A percentile compares a stretch with the other conserved stretches of the same genome.
Evolutionary conservation across 345 rosid genomes (phyloP).

Genomic region (Carallia pectinifolia): DNA sequence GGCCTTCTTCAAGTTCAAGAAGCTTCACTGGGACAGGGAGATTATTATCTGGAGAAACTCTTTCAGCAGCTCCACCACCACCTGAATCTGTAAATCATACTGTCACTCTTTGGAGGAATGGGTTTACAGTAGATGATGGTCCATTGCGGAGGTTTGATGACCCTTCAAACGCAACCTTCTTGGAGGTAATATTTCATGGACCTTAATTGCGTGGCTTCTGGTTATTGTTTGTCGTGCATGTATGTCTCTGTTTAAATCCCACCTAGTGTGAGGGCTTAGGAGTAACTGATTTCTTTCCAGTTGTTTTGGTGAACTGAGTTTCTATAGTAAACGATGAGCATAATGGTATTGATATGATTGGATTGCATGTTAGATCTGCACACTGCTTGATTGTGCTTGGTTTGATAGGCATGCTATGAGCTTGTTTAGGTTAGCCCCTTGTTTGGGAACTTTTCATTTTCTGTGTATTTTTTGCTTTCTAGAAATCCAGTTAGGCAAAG

Average conservation of each 20-base stretch:
- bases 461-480: not conserved
- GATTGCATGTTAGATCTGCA: not conserved
- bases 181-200: constrained; percentile 54
- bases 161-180: constrained; percentile 69
- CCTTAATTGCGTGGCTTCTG: not conserved
- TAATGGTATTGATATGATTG: not conserved
- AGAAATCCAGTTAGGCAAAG: not conserved
- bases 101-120: constrained; percentile 84
- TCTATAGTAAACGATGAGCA: not conserved
- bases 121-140: constrained; percentile 90
- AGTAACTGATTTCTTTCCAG: not conserved
- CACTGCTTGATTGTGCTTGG: too few species aligned
- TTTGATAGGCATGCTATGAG: too few species aligned
- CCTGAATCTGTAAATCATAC: constrained; percentile 61
- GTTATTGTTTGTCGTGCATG: not conserved
- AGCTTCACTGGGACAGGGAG: constrained; percentile 78
- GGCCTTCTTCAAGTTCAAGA: constrained; percentile 53
- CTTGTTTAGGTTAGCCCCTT: not conserved
- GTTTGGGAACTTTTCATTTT: not conserved
- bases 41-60: constrained; percentile 70
- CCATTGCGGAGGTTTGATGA: constrained; percentile 73
- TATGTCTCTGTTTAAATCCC: too few species aligned
- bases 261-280: not conserved
- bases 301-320: not conserved
- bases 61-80: constrained; percentile 50